Evolutionary conservation across 1,139 yeast genomes (phyloP), one percentile per base, ranked within the genome.

Genomic region (Petasospora rhodanensis): DNA sequence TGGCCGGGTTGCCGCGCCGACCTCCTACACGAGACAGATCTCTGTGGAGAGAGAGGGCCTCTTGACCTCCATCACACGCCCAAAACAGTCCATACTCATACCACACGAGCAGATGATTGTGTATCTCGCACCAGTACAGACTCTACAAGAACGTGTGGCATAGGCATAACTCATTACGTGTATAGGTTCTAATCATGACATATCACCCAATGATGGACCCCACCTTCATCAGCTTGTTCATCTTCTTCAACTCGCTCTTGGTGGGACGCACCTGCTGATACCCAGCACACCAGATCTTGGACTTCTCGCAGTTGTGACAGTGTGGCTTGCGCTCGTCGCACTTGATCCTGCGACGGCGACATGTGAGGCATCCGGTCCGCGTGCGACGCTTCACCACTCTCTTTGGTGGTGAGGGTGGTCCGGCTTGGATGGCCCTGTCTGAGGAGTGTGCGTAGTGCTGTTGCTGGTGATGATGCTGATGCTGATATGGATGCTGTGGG

Each of bases 281-380:
- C 4, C 86, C 87, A 10, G 79, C 61, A 50, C 94, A 83, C 11
- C 73, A 70, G 43, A 83, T 76, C 43, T 76, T 76, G 28, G 80
- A 70, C 43, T 83, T 70, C 49, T 76, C 82, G 55, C 94, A 83
- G 55, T 83, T 82, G 49, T 64, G 67, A 52, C 93, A 83, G 32
- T 70, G 68, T 2, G 91, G 91, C 46, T 78, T 81, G 32, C 79
- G 60, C 56, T 81, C 91, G 53, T 80, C 91, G 59, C 91, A 81
- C 54, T 75, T 75, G 45, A 81, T 79, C 41, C 87, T 63, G 49
- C 89, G 64, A 47, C 75, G 73, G 26, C 89, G 64, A 52, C 91
- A 81, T 1, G 89, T 81, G 36, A 79, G 55, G 52, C 91, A 81
- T 2, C 91, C 91, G 0, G 89, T 79, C 54, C 82, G 68, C 4